phyloP scores from a whole-genome alignment of 306 rosid genomes.

The Cicer yamashitae region DNA sequence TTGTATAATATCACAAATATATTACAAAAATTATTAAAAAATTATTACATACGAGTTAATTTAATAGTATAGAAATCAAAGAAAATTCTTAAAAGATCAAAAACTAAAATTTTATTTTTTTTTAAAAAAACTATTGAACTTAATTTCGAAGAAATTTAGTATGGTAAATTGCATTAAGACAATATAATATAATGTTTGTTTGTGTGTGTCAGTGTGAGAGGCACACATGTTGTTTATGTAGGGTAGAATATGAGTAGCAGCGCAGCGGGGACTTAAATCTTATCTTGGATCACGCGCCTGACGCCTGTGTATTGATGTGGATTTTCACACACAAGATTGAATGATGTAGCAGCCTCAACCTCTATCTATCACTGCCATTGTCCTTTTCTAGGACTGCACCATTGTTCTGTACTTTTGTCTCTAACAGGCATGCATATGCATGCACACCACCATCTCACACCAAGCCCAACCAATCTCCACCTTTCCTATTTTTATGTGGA shows the following conservation, averaged over 20 bases:
- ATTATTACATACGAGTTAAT: no score
- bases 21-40: no score
- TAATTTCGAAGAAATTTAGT: no score
- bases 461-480: slow-evolving; percentile 4
- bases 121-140: no score
- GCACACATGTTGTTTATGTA: slow-evolving; percentile 25
- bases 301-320: slow-evolving; percentile 40
- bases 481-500: slow-evolving; percentile 1
- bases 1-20: no score
- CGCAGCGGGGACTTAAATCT: slow-evolving; percentile 40
- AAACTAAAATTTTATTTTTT: no score
- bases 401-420: slow-evolving; percentile 46
- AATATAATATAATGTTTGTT: background rate
- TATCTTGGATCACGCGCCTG: slow-evolving; percentile 67
- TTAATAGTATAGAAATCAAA: no score
- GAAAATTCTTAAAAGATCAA: no score
- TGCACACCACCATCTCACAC: slow-evolving; percentile 1
- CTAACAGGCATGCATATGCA: slow-evolving; percentile 43
- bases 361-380: slow-evolving; percentile 55
- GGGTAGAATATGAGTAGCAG: slow-evolving; percentile 24
- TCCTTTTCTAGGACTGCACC: slow-evolving; percentile 69
- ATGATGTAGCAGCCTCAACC: slow-evolving; percentile 11
- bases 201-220: slow-evolving; percentile 34
- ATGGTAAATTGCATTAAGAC: slow-evolving; percentile 44
- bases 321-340: slow-evolving; percentile 33